Base-by-base conservation (phyloP, 1,284 basidiomycete species). In the Trichosporon faecale region DNA sequence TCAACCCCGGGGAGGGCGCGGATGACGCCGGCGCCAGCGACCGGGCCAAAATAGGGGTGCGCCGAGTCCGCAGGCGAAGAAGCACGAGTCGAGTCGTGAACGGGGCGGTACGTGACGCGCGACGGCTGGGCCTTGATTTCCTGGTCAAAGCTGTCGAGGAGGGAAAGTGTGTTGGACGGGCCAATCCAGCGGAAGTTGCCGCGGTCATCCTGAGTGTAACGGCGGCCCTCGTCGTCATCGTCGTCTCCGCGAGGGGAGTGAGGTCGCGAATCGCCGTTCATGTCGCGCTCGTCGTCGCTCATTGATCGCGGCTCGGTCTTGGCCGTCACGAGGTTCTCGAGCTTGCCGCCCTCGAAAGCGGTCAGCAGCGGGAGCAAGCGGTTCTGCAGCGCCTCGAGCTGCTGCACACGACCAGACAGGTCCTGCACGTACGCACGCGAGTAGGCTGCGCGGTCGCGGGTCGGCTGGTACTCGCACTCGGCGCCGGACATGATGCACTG, bases 161-260 rank as follows among this genome's bases (percentile, higher is more conserved):
- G 87, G 9, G 92, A 92, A 89, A 95, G 91, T 11, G 93, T 93
- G 29, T 92, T 94, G 9, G 92, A 94, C 64, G 92, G 91, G 37
- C 93, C 93, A 76, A 95, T 94, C 93, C 93, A 95, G 72, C 93
- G 89, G 85, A 91, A 89, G 82, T 94, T 92, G 25, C 93, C 93
- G 75, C 93, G 90, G 80, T 94, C 93, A 77, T 95, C 57, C 57
- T 69, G 66, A 27, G 68, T 63, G 67, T 69, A 73, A 57, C 72
- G 69, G n/a, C 67, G 55, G 18, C 52, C 52, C 66, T 86, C 84
- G 64, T 74, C 74, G 46, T 77, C 80, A 29, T 73, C 72, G 89
- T 91, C 79, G 87, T 85, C 71, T 85, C 86, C 71, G 9, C 65
- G 66, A 16, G 55, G 66, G 23, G 69, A 64, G 25, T 37, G 85